phyloP scores from a whole-genome alignment of 345 rosid genomes.

The Turritis glabra region DNA sequence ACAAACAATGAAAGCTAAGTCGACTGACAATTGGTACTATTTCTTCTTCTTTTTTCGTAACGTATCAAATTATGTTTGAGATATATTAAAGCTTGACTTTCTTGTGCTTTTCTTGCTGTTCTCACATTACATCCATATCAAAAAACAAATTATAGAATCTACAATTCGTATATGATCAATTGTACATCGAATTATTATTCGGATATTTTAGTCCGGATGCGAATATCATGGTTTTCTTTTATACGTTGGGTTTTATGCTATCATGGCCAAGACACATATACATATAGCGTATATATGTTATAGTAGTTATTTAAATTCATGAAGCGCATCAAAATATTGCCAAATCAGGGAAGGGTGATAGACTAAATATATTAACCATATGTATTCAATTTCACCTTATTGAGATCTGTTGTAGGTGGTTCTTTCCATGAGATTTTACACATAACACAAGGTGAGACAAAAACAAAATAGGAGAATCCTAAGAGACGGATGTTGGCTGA shows the following conservation, averaged over 20 bases:
- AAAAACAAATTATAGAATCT: conserved; percentile 7
- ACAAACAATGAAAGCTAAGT: conserved; percentile 26
- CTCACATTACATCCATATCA: conserved; percentile 1
- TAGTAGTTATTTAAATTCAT: not conserved
- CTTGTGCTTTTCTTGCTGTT: conserved; percentile 15
- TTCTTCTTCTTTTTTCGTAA: conserved; percentile 13
- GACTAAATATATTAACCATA: not conserved
- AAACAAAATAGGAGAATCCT: conserved; percentile 32
- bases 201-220: not conserved
- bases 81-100: conserved; percentile 28
- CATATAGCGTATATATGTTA: not conserved
- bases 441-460: conserved; percentile 29
- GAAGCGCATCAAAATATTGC: conserved; percentile 5
- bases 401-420: conserved; percentile 16
- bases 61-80: not conserved
- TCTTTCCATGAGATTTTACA: conserved; percentile 25
- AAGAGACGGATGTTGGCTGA: conserved; percentile 18
- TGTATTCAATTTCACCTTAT: not conserved
- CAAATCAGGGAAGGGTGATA: not conserved
- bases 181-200: not conserved
- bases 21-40: conserved; percentile 27
- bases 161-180: not conserved
- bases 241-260: not conserved
- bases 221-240: not conserved
- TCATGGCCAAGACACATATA: not conserved